Evolutionary conservation across 2,329 filamentous ascomycete species (phyloP), one percentile per base, ranked within the genome.

Genomic region (Phaeosphaeria sp.): DNA sequence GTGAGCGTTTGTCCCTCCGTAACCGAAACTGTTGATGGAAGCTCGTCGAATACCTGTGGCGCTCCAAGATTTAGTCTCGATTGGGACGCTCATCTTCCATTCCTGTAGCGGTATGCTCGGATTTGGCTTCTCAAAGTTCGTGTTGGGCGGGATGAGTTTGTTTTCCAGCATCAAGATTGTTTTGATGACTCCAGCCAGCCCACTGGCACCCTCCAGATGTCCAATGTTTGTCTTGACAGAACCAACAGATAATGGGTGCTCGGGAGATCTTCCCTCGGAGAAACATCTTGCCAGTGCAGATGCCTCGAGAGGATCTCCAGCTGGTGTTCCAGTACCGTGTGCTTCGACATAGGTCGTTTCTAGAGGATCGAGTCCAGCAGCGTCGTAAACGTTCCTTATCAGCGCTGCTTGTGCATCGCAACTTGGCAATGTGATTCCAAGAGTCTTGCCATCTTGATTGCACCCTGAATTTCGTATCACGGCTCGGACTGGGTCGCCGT

Each of bases 361-460:
- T 23, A 27, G 33, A 10, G 58, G 58, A 54, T 78, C 69, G 1
- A 80, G 69, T 0, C 75, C 75, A 5, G 75, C 75, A 2, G 68
- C 68, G 1, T 60, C 63, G 55, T 80, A 79, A 6, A 74, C 73
- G 1, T 71, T 58, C 7, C 68, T 64, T 43, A 80, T 79, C 9
- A 80, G 59, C 1, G 56, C 46, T 2, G 64, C 69, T 58, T 81
- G 79, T 10, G 77, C 74, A 20, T 65, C 62, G 1, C 65, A 54
- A 27, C 70, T 78, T 2, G 78, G 78, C 36, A 71, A 67, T 0
- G 77, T 77, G 43, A 81, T 74, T 5, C 77, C 77, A 18, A 59
- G 67, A 0, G 85, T 87, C 1, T 21, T 68, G 10, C 86, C 86
- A 65, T 88, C 85, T 49, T 75, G 70, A 52, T 80, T 81, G 1